Evolutionary conservation across 768 basidiomycete species (phyloP).

Genomic region (Thelephora ganbajun): DNA sequence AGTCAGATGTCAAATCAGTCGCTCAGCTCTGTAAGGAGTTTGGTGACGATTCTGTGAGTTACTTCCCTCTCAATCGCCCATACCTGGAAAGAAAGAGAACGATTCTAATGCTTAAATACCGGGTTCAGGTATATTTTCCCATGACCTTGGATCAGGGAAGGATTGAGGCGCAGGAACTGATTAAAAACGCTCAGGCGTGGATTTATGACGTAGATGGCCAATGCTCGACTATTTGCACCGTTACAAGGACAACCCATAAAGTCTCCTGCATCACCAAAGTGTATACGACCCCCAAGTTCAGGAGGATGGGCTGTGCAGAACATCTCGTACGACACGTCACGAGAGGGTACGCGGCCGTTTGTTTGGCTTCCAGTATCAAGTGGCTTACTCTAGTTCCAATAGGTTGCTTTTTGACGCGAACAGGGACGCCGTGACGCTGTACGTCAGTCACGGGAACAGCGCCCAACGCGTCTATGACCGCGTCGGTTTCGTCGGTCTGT

Average conservation of each 20-base stretch:
- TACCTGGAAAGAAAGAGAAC: conserved; percentile 2
- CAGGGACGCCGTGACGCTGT: conserved; percentile 36
- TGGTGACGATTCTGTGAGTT: conserved; percentile 35
- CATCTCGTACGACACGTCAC: conserved; percentile 35
- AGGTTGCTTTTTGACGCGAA: conserved; percentile 29
- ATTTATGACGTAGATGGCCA: conserved; percentile 29
- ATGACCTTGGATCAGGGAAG: conserved; percentile 24
- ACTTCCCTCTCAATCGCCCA: not conserved
- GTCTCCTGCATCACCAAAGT: conserved; percentile 47
- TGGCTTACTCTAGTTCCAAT: conserved; percentile 5
- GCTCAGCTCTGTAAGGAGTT: conserved; percentile 36
- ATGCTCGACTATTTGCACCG: conserved; percentile 38
- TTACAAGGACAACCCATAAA: conserved; percentile 33
- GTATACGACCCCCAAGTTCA: conserved; percentile 31
- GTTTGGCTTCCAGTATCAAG: conserved; percentile 5
- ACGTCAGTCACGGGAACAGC: conserved; percentile 37
- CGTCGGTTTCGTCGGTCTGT: conserved; percentile 36
- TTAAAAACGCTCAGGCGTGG: conserved; percentile 36
- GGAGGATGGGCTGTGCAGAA: conserved; percentile 36
- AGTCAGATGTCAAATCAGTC: conserved; percentile 24
- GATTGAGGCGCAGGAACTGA: conserved; percentile 32
- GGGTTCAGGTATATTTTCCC: conserved; percentile 29
- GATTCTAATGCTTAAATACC: conserved; percentile 1
- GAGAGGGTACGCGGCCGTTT: conserved; percentile 19
- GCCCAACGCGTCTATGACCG: conserved; percentile 40